These are phyloP conservation scores for Myxozyma udenii DNA, from an alignment of 805 yeast genomes.

Conservation along the genomic window DNA sequence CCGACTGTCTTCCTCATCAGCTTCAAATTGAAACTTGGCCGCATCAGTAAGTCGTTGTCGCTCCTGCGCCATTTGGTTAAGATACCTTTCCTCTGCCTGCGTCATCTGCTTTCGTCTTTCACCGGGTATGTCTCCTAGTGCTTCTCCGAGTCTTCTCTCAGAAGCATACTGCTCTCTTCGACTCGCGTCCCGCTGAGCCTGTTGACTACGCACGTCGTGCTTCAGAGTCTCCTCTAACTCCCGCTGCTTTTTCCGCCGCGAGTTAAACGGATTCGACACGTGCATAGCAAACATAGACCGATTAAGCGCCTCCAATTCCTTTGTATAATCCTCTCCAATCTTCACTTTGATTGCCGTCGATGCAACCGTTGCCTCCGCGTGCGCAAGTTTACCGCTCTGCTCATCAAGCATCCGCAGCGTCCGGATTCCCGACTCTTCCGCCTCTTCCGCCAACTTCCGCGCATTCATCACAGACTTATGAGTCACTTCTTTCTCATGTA, in stretches of 20 bases:
- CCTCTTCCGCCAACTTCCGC: slow-evolving; percentile 63
- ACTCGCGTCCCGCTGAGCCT: slow-evolving; percentile 58
- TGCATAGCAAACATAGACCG: slow-evolving; percentile 77
- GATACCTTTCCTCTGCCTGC: slow-evolving; percentile 17
- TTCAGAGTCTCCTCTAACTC: slow-evolving; percentile 69
- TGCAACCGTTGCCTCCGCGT: slow-evolving; percentile 71
- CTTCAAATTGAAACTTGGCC: slow-evolving; percentile 73
- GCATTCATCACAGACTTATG: slow-evolving; percentile 83
- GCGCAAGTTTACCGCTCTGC: slow-evolving; percentile 80
- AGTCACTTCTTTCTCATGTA: slow-evolving; percentile 82
- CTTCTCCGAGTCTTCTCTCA: slow-evolving; percentile 64
- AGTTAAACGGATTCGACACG: slow-evolving; percentile 83
- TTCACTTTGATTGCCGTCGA: slow-evolving; percentile 76
- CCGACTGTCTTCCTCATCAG: slow-evolving; percentile 88
- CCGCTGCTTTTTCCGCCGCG: slow-evolving; percentile 60
- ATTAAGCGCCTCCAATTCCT: slow-evolving; percentile 72
- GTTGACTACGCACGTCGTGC: slow-evolving; percentile 58
- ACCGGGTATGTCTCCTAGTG: slow-evolving; percentile 31
- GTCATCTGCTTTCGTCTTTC: slow-evolving; percentile 25
- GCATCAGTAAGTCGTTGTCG: slow-evolving; percentile 56
- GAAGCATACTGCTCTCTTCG: slow-evolving; percentile 58
- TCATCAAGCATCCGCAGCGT: slow-evolving; percentile 89
- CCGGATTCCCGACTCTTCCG: slow-evolving; percentile 70
- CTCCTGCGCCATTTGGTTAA: slow-evolving; percentile 46
- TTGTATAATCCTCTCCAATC: slow-evolving; percentile 77